Base-by-base conservation (phyloP, 768 basidiomycete genomes). In the Strobilomyces confusus region DNA sequence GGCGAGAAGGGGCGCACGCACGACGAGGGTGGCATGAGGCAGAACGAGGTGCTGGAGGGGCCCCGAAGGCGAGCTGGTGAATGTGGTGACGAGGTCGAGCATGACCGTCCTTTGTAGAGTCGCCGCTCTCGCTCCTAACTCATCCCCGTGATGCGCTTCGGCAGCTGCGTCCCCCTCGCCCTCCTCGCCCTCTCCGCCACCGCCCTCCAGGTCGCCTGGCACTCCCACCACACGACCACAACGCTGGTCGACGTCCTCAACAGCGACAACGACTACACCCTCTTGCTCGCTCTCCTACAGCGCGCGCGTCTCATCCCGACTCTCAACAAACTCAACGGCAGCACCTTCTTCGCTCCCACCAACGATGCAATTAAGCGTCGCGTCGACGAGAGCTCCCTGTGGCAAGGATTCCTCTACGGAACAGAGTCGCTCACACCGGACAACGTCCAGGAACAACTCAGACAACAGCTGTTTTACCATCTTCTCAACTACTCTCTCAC, bases 401-500 rank as follows among this genome's bases (percentile, higher is more conserved):
- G 74, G 74, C 56, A 59, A 34, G 51, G 40, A 44, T 67, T 69
- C 34, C 58, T 64, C 36, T 54, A 55, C 34, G 62, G 64, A 19
- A 60, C 72, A 4, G 64, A 76, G 47, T 17, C 51, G 19, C 60
- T 67, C 43, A 63, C 81, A 34, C 77, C 76, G 22, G 94, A 95
- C 71, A 98, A 98, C 67, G 74, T 94, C 29, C 81, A 92, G 52
- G 84, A 89, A 62, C 75, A 81, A 54, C 80, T 98, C 42, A 80
- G 95, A 49, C 94, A 97, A 63, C 87, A 95, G 63, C 78, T 99
- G 48, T 86, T 98, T 63, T 98, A 98, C 68, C 97, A 98, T 69
- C 72, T 98, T 42, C 77, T 98, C 59, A 97, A 98, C 69, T 83
- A 83, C 67, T 82, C 88, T 7, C 66, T 97, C 29, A 61, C 77